A percentile compares a stretch with the other conserved stretches of the same genome.
Conservation (phyloP, 768 basidiomycete genomes). For the Lepiota venenata region DNA sequence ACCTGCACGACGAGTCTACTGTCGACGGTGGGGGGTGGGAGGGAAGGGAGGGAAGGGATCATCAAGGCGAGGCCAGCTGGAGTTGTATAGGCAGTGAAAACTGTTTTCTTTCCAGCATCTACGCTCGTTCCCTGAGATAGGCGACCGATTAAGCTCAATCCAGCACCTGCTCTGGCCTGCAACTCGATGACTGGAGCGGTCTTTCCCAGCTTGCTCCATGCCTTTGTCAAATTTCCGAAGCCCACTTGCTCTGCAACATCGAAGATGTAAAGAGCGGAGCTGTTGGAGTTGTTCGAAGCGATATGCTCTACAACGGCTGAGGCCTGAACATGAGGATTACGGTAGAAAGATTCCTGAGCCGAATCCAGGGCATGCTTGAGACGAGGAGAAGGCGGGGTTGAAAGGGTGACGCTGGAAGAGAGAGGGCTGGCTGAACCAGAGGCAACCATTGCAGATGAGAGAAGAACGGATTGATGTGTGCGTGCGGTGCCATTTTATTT, state of each 20-base stretch:
- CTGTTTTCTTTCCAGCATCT: conserved; percentile 53
- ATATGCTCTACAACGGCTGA: conserved; percentile 69
- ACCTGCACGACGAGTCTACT: conserved; percentile 83
- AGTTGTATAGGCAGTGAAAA: conserved; percentile 79
- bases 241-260: conserved; percentile 85
- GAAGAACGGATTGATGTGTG: conserved; percentile 3
- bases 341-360: conserved; percentile 28
- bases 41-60: conserved; percentile 70
- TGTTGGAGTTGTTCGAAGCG: conserved; percentile 50
- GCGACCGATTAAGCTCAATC: conserved; percentile 73
- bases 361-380: conserved; percentile 22
- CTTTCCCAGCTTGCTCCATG: conserved; percentile 47
- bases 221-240: conserved; percentile 70
- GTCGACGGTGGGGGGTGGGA: conserved; percentile 58
- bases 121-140: conserved; percentile 77
- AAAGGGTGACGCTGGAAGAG: conserved; percentile 37
- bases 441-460: conserved; percentile 16
- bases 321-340: conserved; percentile 46
- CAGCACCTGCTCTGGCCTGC: conserved; percentile 85
- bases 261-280: conserved; percentile 74
- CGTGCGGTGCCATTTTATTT: conserved; percentile 17
- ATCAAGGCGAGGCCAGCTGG: conserved; percentile 82
- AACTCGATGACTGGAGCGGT: conserved; percentile 60
- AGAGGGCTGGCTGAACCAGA: conserved; percentile 39
- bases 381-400: conserved; percentile 33